Percentiles rank a stretch among this genome's conserved stretches.
These are phyloP conservation scores for Stephania cephalantha DNA, from an alignment of 164 flowering plant species.

Conservation along the genomic window DNA sequence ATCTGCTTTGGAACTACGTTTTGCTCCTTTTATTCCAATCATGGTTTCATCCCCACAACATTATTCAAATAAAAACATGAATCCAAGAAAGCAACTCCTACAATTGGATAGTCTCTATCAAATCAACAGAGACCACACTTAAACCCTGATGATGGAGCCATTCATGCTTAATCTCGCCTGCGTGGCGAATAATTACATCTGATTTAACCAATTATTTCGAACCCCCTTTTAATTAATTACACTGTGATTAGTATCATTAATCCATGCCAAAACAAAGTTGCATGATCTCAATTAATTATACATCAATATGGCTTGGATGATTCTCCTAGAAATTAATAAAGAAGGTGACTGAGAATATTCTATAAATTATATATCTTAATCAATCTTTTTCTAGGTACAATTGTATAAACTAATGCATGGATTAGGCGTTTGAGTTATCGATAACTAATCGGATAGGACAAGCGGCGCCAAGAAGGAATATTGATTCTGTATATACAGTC, in stretches of 20 bases:
- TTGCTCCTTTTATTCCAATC: conserved; percentile 2
- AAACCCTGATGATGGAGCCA: neutral
- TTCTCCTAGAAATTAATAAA: neutral
- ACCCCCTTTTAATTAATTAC: neutral
- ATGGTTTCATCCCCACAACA: neutral
- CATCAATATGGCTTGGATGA: no score
- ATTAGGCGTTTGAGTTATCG: neutral
- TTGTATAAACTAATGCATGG: neutral
- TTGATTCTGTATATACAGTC: neutral
- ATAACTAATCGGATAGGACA: neutral
- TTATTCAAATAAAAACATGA: neutral
- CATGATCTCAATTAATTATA: neutral
- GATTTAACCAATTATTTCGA: neutral
- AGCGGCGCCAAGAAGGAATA: neutral
- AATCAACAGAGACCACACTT: neutral
- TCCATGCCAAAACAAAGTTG: neutral
- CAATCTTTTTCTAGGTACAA: neutral
- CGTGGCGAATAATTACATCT: neutral
- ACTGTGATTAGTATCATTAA: neutral
- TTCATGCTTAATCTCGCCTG: neutral
- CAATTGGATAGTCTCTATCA: conserved; percentile 1
- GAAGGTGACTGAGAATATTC: neutral
- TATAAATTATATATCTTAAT: neutral
- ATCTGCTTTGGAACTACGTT: neutral
- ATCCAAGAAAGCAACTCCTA: conserved; percentile 1